These are phyloP conservation scores for Lagenaria siceraria DNA, from an alignment of 306 rosid genomes.

Conservation along the genomic window DNA sequence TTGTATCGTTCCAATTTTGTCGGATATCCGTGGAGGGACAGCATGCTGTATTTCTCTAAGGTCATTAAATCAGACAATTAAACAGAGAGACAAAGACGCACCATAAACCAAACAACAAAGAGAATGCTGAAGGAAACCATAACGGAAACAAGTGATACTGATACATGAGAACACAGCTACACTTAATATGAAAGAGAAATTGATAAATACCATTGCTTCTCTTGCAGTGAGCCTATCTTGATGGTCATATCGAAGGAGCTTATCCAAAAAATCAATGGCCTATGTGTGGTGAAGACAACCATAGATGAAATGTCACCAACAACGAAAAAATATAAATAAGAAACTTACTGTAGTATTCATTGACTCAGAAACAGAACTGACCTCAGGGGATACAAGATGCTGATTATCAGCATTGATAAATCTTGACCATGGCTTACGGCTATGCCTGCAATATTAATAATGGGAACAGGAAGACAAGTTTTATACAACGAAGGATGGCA, in stretches of 20 bases:
- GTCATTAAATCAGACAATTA: not conserved
- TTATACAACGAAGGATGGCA: not conserved
- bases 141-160: not conserved
- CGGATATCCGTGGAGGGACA: no score
- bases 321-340: not conserved
- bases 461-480: not conserved
- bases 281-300: not conserved
- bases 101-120: not conserved
- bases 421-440: slow-evolving; percentile 95
- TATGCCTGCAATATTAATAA: slow-evolving; percentile 55
- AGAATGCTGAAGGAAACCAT: not conserved
- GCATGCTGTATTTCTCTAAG: not conserved
- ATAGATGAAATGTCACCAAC: not conserved
- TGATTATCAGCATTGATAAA: slow-evolving; percentile 89
- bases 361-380: slow-evolving; percentile 25
- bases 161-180: not conserved
- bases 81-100: not conserved
- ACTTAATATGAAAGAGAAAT: no score
- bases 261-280: slow-evolving; percentile 95
- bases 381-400: slow-evolving; percentile 96
- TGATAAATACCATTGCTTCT: slow-evolving; percentile 78
- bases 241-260: slow-evolving; percentile 91
- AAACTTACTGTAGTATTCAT: not conserved
- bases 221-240: slow-evolving; percentile 90
- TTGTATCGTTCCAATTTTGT: no score